phyloP scores from a whole-genome alignment of 83 land plant species.

The Larix sibirica region DNA sequence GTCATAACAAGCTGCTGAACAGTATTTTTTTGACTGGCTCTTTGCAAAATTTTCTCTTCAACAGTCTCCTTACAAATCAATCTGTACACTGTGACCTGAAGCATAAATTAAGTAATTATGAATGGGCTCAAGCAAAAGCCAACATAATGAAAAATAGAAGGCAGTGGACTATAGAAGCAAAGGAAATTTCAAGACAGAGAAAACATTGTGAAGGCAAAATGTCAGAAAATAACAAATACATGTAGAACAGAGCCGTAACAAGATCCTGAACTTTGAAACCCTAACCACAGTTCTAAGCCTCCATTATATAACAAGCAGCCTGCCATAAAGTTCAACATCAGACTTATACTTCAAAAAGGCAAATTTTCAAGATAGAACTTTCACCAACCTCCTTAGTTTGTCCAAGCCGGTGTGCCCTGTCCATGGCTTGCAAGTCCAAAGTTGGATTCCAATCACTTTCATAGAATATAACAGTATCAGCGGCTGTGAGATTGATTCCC shows the following conservation, averaged over 20 bases:
- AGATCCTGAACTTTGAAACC: no score
- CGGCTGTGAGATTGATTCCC: slow-evolving; percentile 97
- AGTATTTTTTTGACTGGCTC: slow-evolving; percentile 97
- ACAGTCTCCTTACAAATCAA: slow-evolving; percentile 96
- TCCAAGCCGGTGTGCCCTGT: slow-evolving; percentile 97
- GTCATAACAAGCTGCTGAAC: slow-evolving; percentile 99
- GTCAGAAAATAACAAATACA: background rate
- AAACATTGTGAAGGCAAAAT: background rate
- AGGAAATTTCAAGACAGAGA: background rate
- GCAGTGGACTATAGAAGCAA: background rate
- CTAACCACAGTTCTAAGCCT: background rate
- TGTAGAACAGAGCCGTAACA: background rate
- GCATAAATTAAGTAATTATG: background rate
- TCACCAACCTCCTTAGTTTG: slow-evolving; percentile 93
- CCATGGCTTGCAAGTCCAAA: slow-evolving; percentile 98
- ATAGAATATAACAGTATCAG: slow-evolving; percentile 97
- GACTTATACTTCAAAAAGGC: background rate
- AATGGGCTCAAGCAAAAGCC: no score
- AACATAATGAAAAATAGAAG: background rate
- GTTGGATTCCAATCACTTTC: slow-evolving; percentile 99
- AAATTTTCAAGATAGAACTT: background rate
- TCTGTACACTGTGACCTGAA: slow-evolving; percentile 94
- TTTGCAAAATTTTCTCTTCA: slow-evolving; percentile 95
- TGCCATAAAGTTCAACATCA: background rate
- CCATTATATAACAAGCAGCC: background rate